Conservation (phyloP, 257 asterid genomes). For the Craterostigma plantagineum region DNA sequence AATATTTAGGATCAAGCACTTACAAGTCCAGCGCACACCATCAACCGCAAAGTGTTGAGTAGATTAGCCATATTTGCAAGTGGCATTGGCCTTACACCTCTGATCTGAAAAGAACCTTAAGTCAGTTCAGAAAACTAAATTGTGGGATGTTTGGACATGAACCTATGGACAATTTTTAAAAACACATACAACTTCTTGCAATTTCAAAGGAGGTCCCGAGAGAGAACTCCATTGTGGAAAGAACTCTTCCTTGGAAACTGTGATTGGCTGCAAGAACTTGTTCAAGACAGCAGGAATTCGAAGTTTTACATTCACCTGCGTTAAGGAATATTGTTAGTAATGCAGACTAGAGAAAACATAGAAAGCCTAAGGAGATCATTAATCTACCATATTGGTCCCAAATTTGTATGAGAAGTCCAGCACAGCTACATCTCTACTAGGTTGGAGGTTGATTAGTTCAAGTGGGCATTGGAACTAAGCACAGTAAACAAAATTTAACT, state of each 20-base stretch:
- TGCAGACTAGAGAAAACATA: conserved; percentile 1
- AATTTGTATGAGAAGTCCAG: conserved; percentile 58
- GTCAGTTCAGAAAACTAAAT: neutral
- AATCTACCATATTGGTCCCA: conserved; percentile 31
- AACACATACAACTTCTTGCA: conserved; percentile 59
- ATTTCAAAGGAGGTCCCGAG: conserved; percentile 68
- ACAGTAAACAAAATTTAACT: neutral
- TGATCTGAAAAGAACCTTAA: conserved; percentile 26
- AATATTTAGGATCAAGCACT: conserved; percentile 19
- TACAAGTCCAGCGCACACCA: conserved; percentile 66
- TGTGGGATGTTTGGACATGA: too few species aligned
- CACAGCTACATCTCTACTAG: conserved; percentile 72
- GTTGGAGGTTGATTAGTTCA: conserved; percentile 49
- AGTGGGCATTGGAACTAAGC: conserved; percentile 72
- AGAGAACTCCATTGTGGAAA: conserved; percentile 78
- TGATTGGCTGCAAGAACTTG: conserved; percentile 54
- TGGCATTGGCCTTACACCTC: conserved; percentile 58
- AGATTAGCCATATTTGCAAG: conserved; percentile 52
- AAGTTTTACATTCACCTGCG: conserved; percentile 56
- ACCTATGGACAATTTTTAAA: neutral
- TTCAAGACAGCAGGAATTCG: conserved; percentile 66
- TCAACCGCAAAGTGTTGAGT: conserved; percentile 30
- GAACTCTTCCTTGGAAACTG: conserved; percentile 56
- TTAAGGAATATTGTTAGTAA: conserved; percentile 8
- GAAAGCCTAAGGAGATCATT: neutral